Evolutionary conservation across 2,329 filamentous ascomycete genomes (phyloP), one percentile per base, ranked within the genome.

Genomic region (Colletotrichum somersetense): DNA sequence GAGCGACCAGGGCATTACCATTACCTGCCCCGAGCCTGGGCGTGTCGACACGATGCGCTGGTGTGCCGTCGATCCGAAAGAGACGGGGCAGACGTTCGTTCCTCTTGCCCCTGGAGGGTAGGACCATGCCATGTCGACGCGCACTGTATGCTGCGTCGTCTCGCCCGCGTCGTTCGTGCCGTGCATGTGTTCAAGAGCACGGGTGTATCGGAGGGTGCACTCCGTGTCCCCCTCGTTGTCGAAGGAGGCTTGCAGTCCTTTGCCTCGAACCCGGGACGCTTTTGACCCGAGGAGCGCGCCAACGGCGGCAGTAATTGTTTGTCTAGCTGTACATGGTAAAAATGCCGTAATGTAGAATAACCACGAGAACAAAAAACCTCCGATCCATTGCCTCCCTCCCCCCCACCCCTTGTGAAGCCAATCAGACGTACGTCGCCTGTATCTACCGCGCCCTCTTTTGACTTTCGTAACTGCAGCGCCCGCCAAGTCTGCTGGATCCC

Each of bases 301-400:
- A 30, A n/a, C n/a, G 4, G 40, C 55, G 40, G 10, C 11, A 42
- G 46, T 42, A 63, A n/a, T 53, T 63, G 38, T 40, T 40, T 52
- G 18, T 52, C 46, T 63, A 63, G n/a, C 61, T 63, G 61, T 63
- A 63, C 11, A 63, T 63, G 33, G 12, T 63, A 53, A 30, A 30
- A 30, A 63, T 62, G n/a, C 23, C 35, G 18, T 42, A 42, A 52
- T 53, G 61, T 53, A 53, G 42, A 52, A 53, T 23, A 52, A 26
- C 7, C 23, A 40, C 23, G 33, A 62, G 44, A 58, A 58, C 46
- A 26, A 14, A 23, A 18, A 26, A 26, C 26, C 12, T 16, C 18
- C 12, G 10, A 26, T 40, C 12, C 6, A 23, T 10, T 4, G 1
- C 42, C 2, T 3, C 38, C 38, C 38, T 14, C 38, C 11, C 5